Conservation (phyloP, 1,139 yeast species). For the Magnusiomyces suaveolens region DNA sequence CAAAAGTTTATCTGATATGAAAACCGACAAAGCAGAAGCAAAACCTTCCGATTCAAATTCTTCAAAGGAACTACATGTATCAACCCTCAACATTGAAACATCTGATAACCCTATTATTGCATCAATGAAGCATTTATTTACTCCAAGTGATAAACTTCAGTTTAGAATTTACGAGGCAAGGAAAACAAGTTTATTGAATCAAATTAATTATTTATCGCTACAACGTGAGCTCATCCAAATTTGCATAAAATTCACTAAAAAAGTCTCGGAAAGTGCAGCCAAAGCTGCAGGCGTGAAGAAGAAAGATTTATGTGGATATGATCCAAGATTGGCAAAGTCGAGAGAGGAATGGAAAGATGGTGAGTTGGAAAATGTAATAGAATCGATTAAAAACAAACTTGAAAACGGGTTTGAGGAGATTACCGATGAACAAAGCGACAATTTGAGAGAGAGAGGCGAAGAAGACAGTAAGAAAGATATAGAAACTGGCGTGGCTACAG, state of each 20-base stretch:
- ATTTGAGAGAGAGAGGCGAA: background rate
- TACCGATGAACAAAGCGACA: background rate
- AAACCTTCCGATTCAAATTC: background rate
- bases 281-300: slow-evolving; percentile 23
- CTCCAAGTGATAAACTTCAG: slow-evolving; percentile 7
- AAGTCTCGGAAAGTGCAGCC: slow-evolving; percentile 19
- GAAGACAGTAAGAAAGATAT: background rate
- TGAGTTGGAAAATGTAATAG: background rate
- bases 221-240: slow-evolving; percentile 8
- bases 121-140: background rate
- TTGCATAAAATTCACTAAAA: slow-evolving; percentile 20
- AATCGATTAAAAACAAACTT: background rate
- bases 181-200: background rate
- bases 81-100: background rate
- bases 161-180: slow-evolving; percentile 2
- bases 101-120: background rate
- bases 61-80: background rate
- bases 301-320: slow-evolving; percentile 38
- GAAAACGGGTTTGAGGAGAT: background rate
- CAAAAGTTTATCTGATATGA: background rate
- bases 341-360: slow-evolving; percentile 18
- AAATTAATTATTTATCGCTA: background rate
- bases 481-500: background rate
- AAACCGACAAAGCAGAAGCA: background rate
- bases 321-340: slow-evolving; percentile 26